Evolutionary conservation across 2,329 filamentous ascomycete genomes (phyloP), one percentile per base, ranked within the genome.

Genomic region (Penicillium vulpinum): DNA sequence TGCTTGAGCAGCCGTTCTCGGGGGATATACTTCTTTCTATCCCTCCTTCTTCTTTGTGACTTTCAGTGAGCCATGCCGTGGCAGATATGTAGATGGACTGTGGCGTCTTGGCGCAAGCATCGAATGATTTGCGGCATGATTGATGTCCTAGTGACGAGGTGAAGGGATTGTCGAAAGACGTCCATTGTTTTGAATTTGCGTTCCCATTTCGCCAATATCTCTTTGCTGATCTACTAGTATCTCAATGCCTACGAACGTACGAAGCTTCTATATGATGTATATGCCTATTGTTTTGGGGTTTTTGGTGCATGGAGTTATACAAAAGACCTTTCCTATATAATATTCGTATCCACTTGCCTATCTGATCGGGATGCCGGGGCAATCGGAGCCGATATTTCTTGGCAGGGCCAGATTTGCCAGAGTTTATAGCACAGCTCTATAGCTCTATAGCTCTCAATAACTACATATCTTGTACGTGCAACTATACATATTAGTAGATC

Each of bases 221-320:
- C 51, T 50, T 56, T 62, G 58, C 59, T 61, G 57, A 56, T 59
- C 47, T 54, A 54, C 51, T 54, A 60, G 54, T 62, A 57, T 55
- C 53, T 62, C 57, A 57, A 66, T 62, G 58, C 67, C 64, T 58
- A 68, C 56, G 65, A 65, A 68, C 66, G 67, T 62, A 73, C 68
- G 70, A 63, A 71, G 57, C 62, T 46, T 47, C 67, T 69, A 63
- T 64, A 68, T 71, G 68, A 73, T 73, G 69, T 73, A 73, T 66
- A 72, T 65, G 70, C 70, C 72, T 73, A 54, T 54, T 56, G 24
- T 61, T 24, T 18, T 43, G 24, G 41, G 29, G 5, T 29, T 28
- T 39, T 5, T 26, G 10, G 9, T 35, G 24, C 18, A 21, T 28
- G n/a, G 40, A 46, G 33, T 53, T 39, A 22, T 21, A 31, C 16